phyloP scores from a whole-genome alignment of 805 yeast species.

The Metschnikowia lochheadii region DNA sequence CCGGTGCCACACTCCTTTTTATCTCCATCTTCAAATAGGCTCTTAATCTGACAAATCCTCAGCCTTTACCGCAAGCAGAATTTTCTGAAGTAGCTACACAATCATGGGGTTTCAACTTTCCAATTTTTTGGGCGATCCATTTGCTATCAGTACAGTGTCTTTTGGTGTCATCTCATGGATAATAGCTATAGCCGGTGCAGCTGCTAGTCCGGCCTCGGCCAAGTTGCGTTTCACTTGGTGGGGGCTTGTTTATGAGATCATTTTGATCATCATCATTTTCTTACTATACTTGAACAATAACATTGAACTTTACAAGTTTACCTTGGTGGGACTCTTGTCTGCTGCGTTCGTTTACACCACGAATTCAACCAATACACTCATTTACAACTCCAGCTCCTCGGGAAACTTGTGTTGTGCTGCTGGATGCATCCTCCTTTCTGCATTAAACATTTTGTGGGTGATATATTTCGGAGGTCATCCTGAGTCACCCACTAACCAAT shows the following conservation, averaged over 20 bases:
- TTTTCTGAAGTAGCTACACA: no score
- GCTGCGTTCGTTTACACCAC: slow-evolving; percentile 82
- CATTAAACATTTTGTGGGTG: slow-evolving; percentile 81
- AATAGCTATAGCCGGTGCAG: slow-evolving; percentile 83
- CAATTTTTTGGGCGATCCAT: slow-evolving; percentile 75
- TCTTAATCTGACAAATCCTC: background rate
- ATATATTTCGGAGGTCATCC: slow-evolving; percentile 88
- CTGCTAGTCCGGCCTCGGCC: slow-evolving; percentile 30
- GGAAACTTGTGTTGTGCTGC: slow-evolving; percentile 85
- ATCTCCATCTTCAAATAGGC: background rate
- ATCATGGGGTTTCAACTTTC: slow-evolving; percentile 38
- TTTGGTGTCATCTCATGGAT: slow-evolving; percentile 79
- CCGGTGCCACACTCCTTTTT: background rate
- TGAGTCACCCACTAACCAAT: slow-evolving; percentile 79
- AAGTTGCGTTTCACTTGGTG: slow-evolving; percentile 95
- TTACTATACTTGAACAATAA: slow-evolving; percentile 55
- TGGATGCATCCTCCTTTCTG: slow-evolving; percentile 79
- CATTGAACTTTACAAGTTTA: slow-evolving; percentile 63
- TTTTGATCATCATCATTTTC: slow-evolving; percentile 50
- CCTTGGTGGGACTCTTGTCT: slow-evolving; percentile 53
- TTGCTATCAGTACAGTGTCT: slow-evolving; percentile 76
- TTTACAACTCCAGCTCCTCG: slow-evolving; percentile 58
- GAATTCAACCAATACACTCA: slow-evolving; percentile 74
- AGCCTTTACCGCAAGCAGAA: background rate
- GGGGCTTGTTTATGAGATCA: slow-evolving; percentile 80